Base-by-base conservation (phyloP, 495 filamentous ascomycete genomes). In the Podospora sp. region DNA sequence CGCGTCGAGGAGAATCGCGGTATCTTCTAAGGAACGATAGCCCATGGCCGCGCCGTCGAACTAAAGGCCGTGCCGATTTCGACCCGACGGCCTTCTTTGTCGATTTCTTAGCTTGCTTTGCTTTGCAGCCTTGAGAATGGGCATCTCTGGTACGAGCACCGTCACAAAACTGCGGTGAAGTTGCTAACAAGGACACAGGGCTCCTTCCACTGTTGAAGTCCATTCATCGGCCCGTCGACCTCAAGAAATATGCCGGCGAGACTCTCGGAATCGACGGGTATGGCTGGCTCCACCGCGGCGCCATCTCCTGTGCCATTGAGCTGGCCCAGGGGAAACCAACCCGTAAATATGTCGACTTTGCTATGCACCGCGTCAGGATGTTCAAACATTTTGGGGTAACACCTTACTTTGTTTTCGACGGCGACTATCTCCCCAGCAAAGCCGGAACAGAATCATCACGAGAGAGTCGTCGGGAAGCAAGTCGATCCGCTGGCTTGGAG, bases 221-320 rank as follows among this genome's bases (percentile, higher is more conserved):
- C 52, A 97, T 99, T 57, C 95, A 98, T 57, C 92, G 92, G 72
- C 91, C 90, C 71, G 90, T 87, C 63, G 89, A 93, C 65, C 80
- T 99, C 61, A 96, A 91, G 75, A 91, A 93, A 72, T 98, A 91
- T 76, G 84, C 86, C 14, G 94, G 94, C 33, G 90, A 94, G 76
- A 96, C 92, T 2, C 85, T 99, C 51, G 96, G 91, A 2, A 87
- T 99, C 18, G 96, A 99, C 77, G 94, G 91, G 65, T 99, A 99
- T 83, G 95, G 93, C 74, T 99, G 96, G 96, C 88, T 99, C 36
- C 96, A 99, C 76, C 91, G 96, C 68, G 96, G 94, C 33, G 92
- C 93, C 25, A 87, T 96, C 60, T 84, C 93, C 25, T 99, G 95
- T 76, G 91, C 94, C 63, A 88, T 96, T 68, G 96, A 98, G 67